Base-by-base conservation (phyloP, 345 rosid genomes). In the Mangifera indica region DNA sequence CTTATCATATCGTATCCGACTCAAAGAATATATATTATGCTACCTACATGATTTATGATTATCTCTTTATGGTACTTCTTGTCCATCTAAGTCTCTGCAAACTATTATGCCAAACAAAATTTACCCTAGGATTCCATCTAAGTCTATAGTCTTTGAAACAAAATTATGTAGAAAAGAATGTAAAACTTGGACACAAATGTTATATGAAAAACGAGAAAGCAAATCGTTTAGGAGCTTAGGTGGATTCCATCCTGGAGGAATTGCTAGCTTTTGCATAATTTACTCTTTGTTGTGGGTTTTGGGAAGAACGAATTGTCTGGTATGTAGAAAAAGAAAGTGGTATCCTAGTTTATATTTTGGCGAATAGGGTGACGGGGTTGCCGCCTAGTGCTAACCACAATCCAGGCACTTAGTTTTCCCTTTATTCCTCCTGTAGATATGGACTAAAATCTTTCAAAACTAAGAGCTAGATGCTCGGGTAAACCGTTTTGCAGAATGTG, bases 401-500 rank as follows among this genome's bases (percentile, higher is more conserved):
- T 4, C 24, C 20, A 15, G 29, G 14, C 73, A 54, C 63, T 26
- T 56, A 60, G 52, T 29, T 2, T 12, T 60, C 29, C 64, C 74
- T 76, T 78, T 82, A 78, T 81, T 81, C 78, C 70, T 37, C 51
- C 20, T 18, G 70, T 59, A 66, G 77, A 82, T 76, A 68, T 45
- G 75, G 79, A 78, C 78, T 74, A 79, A 25, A 14, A 62, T 12
- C 67, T 11, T 44, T 11, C 34, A 12, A 63, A 63, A 2, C 11
- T 66, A 64, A n/a, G 45, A 67, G 58, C 51, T 29, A 1, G 46
- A 22, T 24, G 25, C 54, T 11, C 61, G 54, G 54, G 11, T 44
- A 25, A 17, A 25, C 25, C 37, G 1, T 10, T 45, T 17, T 0
- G 24, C 11, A 25, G 26, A 70, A 70, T 58, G 22, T 45, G 24